Conservation (phyloP, 306 rosid species). For the Cicer pinnatifidum region DNA sequence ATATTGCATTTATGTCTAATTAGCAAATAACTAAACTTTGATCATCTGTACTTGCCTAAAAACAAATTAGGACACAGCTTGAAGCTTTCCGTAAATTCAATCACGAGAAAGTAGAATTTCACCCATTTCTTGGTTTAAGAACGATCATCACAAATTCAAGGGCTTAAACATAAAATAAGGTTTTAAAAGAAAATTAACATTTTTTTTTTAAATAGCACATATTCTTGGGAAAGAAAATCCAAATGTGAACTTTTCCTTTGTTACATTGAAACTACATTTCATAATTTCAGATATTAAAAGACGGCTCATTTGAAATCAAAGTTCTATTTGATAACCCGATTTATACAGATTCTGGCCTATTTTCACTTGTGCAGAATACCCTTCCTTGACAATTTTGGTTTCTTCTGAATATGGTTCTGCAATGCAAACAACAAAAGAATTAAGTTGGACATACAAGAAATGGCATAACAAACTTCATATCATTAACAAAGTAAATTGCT, state of each 20-base stretch:
- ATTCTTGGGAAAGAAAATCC: conserved; percentile 12
- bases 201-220: not conserved
- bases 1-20: too few species aligned
- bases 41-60: too few species aligned
- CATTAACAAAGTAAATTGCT: conserved; percentile 9
- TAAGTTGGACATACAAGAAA: not conserved
- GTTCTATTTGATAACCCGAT: conserved; percentile 12
- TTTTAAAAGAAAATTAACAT: not conserved
- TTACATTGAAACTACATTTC: conserved; percentile 10
- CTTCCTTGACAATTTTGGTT: conserved; percentile 73
- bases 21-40: too few species aligned
- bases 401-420: conserved; percentile 76
- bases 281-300: not conserved
- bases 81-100: too few species aligned
- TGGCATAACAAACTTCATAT: not conserved
- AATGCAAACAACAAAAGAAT: conserved; percentile 16
- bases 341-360: conserved; percentile 19
- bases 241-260: not conserved
- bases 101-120: not conserved
- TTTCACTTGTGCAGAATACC: conserved; percentile 85
- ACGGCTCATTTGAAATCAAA: not conserved
- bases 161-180: not conserved
- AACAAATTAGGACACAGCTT: too few species aligned
- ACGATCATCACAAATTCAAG: conserved; percentile 1
- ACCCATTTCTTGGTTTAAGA: not conserved